Evolutionary conservation across 2,329 filamentous ascomycete species (phyloP).

Genomic region (Ceratocystis albifundus): DNA sequence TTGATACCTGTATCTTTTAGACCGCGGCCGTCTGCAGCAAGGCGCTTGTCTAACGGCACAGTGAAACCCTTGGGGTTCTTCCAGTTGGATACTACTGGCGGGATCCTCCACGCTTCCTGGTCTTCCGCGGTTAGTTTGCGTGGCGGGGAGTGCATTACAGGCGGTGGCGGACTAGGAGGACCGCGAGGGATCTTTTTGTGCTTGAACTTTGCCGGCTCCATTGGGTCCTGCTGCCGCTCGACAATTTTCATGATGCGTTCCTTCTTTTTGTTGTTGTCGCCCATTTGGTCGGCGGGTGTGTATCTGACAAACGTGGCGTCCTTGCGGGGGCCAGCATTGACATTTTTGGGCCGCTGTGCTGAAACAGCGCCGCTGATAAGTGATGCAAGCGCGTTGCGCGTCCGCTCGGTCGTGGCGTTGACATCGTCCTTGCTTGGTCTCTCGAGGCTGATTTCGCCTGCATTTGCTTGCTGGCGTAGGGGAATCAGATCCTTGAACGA

Average conservation of each 20-base stretch:
- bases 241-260: conserved; percentile 98
- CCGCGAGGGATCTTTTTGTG: conserved; percentile 96
- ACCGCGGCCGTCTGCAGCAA: conserved; percentile 85
- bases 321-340: conserved; percentile 66
- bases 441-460: conserved; percentile 78
- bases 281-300: conserved; percentile 94
- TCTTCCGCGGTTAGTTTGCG: conserved; percentile 93
- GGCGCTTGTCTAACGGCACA: conserved; percentile 84
- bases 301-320: conserved; percentile 93
- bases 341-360: conserved; percentile 90
- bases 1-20: conserved; percentile 93
- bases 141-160: conserved; percentile 88
- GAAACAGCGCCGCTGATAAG: conserved; percentile 77
- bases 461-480: conserved; percentile 80
- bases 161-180: conserved; percentile 82
- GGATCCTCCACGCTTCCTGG: conserved; percentile 88
- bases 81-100: conserved; percentile 89
- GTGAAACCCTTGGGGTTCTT: conserved; percentile 99
- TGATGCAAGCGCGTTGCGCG: conserved; percentile 70
- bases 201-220: conserved; percentile 97
- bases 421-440: conserved; percentile 78
- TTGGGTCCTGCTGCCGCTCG: conserved; percentile 80
- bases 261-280: conserved; percentile 70
- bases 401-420: conserved; percentile 71
- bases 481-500: conserved; percentile 97